Conservation (phyloP, 768 basidiomycete genomes). For the Tylopilus plumbeoviolaceoides region DNA sequence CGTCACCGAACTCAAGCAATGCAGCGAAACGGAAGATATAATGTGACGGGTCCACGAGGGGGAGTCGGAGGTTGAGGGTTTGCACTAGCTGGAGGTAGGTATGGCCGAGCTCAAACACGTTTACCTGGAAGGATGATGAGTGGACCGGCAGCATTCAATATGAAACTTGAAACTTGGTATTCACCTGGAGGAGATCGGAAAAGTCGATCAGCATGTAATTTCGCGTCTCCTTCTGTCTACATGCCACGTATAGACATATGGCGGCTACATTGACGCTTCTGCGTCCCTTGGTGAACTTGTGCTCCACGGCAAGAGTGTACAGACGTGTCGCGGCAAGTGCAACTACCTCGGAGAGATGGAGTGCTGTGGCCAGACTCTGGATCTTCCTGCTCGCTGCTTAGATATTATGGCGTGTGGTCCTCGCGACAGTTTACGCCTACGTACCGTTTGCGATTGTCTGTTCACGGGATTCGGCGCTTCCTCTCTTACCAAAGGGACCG, state of each 20-base stretch:
- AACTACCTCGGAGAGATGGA: constrained; percentile 77
- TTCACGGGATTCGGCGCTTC: constrained; percentile 78
- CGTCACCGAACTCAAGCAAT: constrained; percentile 93
- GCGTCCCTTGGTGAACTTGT: constrained; percentile 92
- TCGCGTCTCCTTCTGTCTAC: constrained; percentile 83
- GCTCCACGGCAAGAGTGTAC: constrained; percentile 91
- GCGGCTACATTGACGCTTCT: constrained; percentile 92
- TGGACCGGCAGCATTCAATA: background rate
- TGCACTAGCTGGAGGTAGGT: constrained; percentile 94
- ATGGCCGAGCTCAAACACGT: constrained; percentile 95
- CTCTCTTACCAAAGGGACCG: constrained; percentile 77
- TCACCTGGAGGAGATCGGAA: constrained; percentile 88
- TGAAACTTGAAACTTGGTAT: constrained; percentile 5
- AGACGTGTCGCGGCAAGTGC: constrained; percentile 77
- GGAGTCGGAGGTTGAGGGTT: constrained; percentile 78
- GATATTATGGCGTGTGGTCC: background rate
- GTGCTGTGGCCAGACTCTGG: constrained; percentile 70
- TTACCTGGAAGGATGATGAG: constrained; percentile 54
- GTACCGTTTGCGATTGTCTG: constrained; percentile 88
- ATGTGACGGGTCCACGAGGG: constrained; percentile 92
- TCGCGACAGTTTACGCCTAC: constrained; percentile 11
- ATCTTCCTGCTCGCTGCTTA: constrained; percentile 75
- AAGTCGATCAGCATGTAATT: constrained; percentile 99
- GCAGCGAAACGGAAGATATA: constrained; percentile 95
- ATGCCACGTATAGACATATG: constrained; percentile 92